Base-by-base conservation (phyloP, 345 rosid species). In the Populus euphratica region DNA sequence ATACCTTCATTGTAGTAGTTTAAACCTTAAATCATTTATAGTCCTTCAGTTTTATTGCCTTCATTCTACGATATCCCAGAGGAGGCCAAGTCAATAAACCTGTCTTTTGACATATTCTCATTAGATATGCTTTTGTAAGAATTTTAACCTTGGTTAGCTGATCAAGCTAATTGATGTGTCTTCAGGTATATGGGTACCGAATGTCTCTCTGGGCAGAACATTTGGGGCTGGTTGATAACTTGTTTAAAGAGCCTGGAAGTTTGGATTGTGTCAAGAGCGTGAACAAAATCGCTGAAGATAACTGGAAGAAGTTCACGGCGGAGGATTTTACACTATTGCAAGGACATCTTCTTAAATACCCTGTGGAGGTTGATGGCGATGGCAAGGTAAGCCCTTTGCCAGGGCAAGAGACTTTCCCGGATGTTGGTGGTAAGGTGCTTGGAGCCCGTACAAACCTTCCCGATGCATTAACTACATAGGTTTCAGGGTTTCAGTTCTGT, bases 121-220 rank as follows among this genome's bases (percentile, higher is more conserved):
- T 5, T 33, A 10, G 47, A 8, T 47, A n/a, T 50, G 65, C 33
- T 21, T 31, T 33, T 2, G 8, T 65, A 13, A 64, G 35, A n/a
- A 76, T n/a, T 8, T 23, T 23, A 59, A 49, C 59, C 17, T n/a
- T 11, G 43, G 25, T 27, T 23, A 74, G 56, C 39, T 25, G 29
- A 74, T 64, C 47, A 74, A 74, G 66, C 62, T 44, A 18, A 13
- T 8, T 52, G 44, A 8, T 73, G 64, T 44, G 17, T 36, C 6
- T 81, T 68, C 88, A 92, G 97, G 87, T 92, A 25, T 89, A 87
- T 12, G 96, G 97, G 72, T 94, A 91, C 72, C 84, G 98, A 74
- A 90, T 91, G 94, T 94, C 97, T 3, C 78, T 94, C n/a, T 92
- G 98, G 98, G 93, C 92, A 4, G 98, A 94, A 82, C 98, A 94